A percentile compares a stretch with the other conserved stretches of the same genome.
Conservation (phyloP, 768 basidiomycete species). For the Pulveroboletus sp. region DNA sequence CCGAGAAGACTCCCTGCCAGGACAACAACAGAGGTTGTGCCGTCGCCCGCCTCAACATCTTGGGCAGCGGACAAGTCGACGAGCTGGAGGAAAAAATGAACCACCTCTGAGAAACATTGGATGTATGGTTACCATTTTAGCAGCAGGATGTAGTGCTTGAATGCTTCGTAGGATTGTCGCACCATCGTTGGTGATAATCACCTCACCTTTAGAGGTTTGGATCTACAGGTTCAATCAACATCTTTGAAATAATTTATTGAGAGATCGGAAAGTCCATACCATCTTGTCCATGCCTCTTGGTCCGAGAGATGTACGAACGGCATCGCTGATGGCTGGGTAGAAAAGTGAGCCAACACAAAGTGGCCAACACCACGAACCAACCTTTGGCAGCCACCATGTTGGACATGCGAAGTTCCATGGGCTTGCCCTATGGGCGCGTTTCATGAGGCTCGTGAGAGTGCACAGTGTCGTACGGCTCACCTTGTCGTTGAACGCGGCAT, state of each 20-base stretch:
- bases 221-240: slow-evolving; percentile 50
- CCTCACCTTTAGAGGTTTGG: slow-evolving; percentile 93
- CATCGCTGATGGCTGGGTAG: slow-evolving; percentile 85
- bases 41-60: slow-evolving; percentile 98
- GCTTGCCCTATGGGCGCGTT: slow-evolving; percentile 72
- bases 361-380: slow-evolving; percentile 24
- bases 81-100: slow-evolving; percentile 47
- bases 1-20: slow-evolving; percentile 89
- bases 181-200: slow-evolving; percentile 97
- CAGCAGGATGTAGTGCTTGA: slow-evolving; percentile 95
- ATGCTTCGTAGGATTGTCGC: slow-evolving; percentile 96
- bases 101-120: not conserved
- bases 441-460: slow-evolving; percentile 2
- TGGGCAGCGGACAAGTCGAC: slow-evolving; percentile 97
- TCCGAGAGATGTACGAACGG: slow-evolving; percentile 92
- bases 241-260: not conserved
- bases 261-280: slow-evolving; percentile 45
- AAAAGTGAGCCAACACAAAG: slow-evolving; percentile 3
- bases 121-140: slow-evolving; percentile 73
- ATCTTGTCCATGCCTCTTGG: slow-evolving; percentile 99
- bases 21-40: slow-evolving; percentile 96
- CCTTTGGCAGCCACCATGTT: slow-evolving; percentile 99
- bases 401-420: slow-evolving; percentile 94
- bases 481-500: slow-evolving; percentile 86
- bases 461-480: slow-evolving; percentile 30